Evolutionary conservation across 2,329 filamentous ascomycete species (phyloP).

Genomic region (Aspergillus sp.): DNA sequence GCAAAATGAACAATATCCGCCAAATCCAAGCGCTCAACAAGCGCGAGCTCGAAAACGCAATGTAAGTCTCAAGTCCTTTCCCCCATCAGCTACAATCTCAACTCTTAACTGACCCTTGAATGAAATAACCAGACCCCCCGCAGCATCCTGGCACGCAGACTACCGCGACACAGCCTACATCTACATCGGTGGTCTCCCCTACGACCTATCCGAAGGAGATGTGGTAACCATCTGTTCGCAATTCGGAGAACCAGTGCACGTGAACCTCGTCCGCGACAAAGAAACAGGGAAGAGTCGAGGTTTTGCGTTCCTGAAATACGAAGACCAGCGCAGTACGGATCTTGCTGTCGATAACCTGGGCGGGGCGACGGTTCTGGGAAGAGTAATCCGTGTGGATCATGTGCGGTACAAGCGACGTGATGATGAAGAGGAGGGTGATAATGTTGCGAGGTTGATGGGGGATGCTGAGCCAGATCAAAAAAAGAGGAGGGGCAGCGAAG

Average conservation of each 20-base stretch:
- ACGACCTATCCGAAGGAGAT: slow-evolving; percentile 90
- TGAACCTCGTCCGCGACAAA: slow-evolving; percentile 89
- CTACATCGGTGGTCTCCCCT: slow-evolving; percentile 90
- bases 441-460: slow-evolving; percentile 47
- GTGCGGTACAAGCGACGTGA: slow-evolving; percentile 84
- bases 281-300: slow-evolving; percentile 93
- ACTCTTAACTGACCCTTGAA: slow-evolving; percentile 5
- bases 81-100: slow-evolving; percentile 3
- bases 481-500: slow-evolving; percentile 31
- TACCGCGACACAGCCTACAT: slow-evolving; percentile 96
- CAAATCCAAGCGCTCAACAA: slow-evolving; percentile 90
- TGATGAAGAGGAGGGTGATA: slow-evolving; percentile 50
- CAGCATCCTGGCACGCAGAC: slow-evolving; percentile 94
- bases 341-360: slow-evolving; percentile 93
- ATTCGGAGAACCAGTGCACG: slow-evolving; percentile 87
- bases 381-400: slow-evolving; percentile 82
- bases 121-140: slow-evolving; percentile 54
- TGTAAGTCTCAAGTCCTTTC: slow-evolving; percentile 47
- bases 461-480: slow-evolving; percentile 34
- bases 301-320: slow-evolving; percentile 96
- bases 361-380: slow-evolving; percentile 73
- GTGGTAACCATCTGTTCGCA: slow-evolving; percentile 95
- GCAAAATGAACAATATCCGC: slow-evolving; percentile 83
- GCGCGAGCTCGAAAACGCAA: slow-evolving; percentile 81
- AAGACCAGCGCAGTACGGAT: slow-evolving; percentile 93